A percentile compares a stretch with the other conserved stretches of the same genome.
Evolutionary conservation across 2,329 filamentous ascomycete species (phyloP).

Genomic region (Microsporum audouinii): DNA sequence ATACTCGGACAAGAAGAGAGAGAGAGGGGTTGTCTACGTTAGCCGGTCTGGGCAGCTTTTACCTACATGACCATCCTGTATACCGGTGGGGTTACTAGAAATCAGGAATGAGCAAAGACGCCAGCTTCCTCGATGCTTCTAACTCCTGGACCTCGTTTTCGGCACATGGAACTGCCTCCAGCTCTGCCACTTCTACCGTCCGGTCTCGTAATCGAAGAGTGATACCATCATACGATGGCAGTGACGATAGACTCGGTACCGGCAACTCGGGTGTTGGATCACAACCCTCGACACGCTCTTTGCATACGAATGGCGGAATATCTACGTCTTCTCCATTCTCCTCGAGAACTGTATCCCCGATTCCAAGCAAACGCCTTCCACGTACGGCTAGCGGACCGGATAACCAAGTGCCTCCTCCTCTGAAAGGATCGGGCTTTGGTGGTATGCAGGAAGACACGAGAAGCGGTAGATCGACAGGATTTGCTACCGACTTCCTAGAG

Average conservation of each 20-base stretch:
- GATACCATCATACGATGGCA: constrained; percentile 29
- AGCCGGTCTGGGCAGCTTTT: neutral
- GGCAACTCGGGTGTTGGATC: neutral
- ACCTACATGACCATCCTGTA: neutral
- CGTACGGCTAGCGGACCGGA: neutral
- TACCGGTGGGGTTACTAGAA: neutral
- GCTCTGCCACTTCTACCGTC: constrained; percentile 28
- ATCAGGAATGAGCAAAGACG: constrained; percentile 34
- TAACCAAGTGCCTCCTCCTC: neutral
- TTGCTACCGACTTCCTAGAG: constrained; percentile 30
- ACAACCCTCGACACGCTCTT: constrained; percentile 1
- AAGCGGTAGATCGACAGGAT: constrained; percentile 4
- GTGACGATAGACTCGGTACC: constrained; percentile 11
- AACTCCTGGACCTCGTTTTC: constrained; percentile 23
- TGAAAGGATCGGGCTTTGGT: neutral
- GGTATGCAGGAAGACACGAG: neutral
- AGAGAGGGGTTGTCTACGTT: neutral
- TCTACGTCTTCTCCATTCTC: constrained; percentile 14
- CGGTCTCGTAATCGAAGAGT: constrained; percentile 35
- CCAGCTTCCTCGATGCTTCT: constrained; percentile 26
- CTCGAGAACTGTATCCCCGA: constrained; percentile 22
- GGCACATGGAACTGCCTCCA: constrained; percentile 22
- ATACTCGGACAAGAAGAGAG: neutral
- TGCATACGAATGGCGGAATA: constrained; percentile 8
- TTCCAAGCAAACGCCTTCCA: constrained; percentile 4